Base-by-base conservation (phyloP, 2,329 filamentous ascomycete genomes). In the Claviceps sp. region DNA sequence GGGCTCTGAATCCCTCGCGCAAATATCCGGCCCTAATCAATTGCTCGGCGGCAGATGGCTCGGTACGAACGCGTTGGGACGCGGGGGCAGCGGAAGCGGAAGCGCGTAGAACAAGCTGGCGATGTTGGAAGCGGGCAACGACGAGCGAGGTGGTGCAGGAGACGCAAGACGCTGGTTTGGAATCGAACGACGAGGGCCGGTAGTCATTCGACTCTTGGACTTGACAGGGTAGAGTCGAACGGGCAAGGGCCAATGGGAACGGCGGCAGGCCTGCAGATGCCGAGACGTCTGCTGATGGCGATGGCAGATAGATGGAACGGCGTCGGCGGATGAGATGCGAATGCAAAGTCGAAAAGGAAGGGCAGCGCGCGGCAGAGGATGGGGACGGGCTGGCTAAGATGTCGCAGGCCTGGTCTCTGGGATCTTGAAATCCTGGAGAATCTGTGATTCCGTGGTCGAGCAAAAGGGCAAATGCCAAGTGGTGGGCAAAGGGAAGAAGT, bases 141-240 rank as follows among this genome's bases (percentile, higher is more conserved):
- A 22, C 50, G 42, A 52, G 11, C 14, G 18, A 37, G 26, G 42
- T 49, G 51, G 47, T 53, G 51, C 50, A 48, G 43, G 26, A 37
- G 46, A 47, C 37, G 46, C 46, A 48, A 34, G 48, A 40, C 46
- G 42, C 50, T 50, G 47, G 47, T 43, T 50, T 45, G 34, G 38
- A 52, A 55, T 52, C 53, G 50, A 52, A 55, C 43, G 50, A 55
- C 53, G 48, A 45, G 34, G 50, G 40, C 47, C 37, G 44, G 47
- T 24, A 47, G 48, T 55, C 53, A 48, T 50, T 52, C 50, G 53
- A 52, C 50, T 48, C 9, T 37, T 48, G 24, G 22, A 38, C 24
- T 16, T 24, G 53, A 47, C 50, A 47, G 50, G 53, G 50, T 50
- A 46, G 47, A 54, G 50, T 46, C 44, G n/a, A 38, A 48, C 50